Conservation (phyloP, 2,329 filamentous ascomycete species). For the Aspergillus costaricaensis region DNA sequence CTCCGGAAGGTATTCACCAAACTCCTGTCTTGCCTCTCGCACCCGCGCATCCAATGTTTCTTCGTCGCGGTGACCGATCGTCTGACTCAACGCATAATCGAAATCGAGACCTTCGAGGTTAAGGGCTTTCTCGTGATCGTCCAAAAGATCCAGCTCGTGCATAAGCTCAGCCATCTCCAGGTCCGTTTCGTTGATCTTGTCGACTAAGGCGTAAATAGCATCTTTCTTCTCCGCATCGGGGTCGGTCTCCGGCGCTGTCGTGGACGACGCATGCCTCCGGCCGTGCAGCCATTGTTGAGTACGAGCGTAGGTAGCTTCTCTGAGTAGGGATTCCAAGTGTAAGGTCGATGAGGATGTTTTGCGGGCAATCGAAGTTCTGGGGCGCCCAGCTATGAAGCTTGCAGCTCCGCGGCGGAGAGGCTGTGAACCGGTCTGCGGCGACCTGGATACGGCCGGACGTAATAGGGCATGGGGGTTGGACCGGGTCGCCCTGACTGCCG, state of each 20-base stretch:
- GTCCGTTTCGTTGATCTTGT: slow-evolving; percentile 41
- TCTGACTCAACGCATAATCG: slow-evolving; percentile 30
- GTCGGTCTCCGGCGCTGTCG: slow-evolving; percentile 18
- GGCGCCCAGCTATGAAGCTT: slow-evolving; percentile 21
- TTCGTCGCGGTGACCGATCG: slow-evolving; percentile 34
- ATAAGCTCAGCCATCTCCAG: slow-evolving; percentile 36
- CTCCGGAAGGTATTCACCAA: slow-evolving; percentile 74
- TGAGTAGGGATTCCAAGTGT: neutral
- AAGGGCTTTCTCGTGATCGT: slow-evolving; percentile 28
- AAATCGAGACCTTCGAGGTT: slow-evolving; percentile 29
- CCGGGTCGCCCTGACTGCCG: slow-evolving; percentile 31
- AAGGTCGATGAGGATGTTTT: slow-evolving; percentile 7
- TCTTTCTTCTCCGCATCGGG: slow-evolving; percentile 28
- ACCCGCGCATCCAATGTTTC: slow-evolving; percentile 50
- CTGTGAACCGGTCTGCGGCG: slow-evolving; percentile 24
- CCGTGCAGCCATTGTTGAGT: slow-evolving; percentile 15
- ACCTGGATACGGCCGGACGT: slow-evolving; percentile 23
- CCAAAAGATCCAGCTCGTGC: slow-evolving; percentile 36
- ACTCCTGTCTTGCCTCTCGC: slow-evolving; percentile 70
- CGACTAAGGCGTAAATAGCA: slow-evolving; percentile 38
- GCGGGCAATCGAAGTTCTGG: slow-evolving; percentile 16
- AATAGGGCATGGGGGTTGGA: slow-evolving; percentile 32
- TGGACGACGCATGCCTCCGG: slow-evolving; percentile 28
- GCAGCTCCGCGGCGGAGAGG: slow-evolving; percentile 29
- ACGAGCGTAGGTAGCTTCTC: neutral